These are phyloP conservation scores for Erysimum cheiri DNA, from an alignment of 441 rosid species.

Conservation along the genomic window DNA sequence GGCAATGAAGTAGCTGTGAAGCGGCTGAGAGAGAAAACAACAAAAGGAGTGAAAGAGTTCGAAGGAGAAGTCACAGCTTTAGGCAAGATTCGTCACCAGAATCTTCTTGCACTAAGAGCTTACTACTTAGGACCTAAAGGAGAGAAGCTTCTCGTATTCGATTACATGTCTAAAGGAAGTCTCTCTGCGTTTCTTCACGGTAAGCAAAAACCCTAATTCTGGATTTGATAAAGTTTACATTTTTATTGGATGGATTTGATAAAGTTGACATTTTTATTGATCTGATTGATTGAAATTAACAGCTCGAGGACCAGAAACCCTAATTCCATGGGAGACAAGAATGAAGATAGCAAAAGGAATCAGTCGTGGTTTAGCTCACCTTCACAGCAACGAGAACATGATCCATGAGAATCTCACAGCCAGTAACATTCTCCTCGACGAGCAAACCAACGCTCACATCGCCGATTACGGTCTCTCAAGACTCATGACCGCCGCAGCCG, in stretches of 20 bases:
- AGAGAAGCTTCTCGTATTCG: constrained; percentile 82
- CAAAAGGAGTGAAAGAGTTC: constrained; percentile 68
- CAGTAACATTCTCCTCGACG: constrained; percentile 69
- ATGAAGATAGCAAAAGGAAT: constrained; percentile 68
- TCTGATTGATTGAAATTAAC: constrained; percentile 24
- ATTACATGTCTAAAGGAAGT: constrained; percentile 73
- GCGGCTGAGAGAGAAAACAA: constrained; percentile 74
- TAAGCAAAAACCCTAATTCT: constrained; percentile 35
- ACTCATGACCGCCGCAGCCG: constrained; percentile 72
- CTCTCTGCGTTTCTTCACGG: constrained; percentile 78
- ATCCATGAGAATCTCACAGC: constrained; percentile 76
- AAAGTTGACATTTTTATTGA: constrained; percentile 19
- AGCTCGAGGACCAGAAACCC: constrained; percentile 77
- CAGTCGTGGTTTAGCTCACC: constrained; percentile 60
- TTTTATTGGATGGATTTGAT: neutral
- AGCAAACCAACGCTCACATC: constrained; percentile 59
- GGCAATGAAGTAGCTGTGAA: constrained; percentile 75
- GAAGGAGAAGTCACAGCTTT: constrained; percentile 64
- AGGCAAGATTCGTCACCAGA: constrained; percentile 65
- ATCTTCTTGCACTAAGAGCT: constrained; percentile 69
- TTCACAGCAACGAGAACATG: constrained; percentile 60
- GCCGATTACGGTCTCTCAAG: constrained; percentile 69
- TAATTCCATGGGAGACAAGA: constrained; percentile 64
- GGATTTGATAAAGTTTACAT: constrained; percentile 5
- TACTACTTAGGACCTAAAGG: constrained; percentile 81